Conservation (phyloP, 2,329 filamentous ascomycete genomes). For the Truncatella angustata region DNA sequence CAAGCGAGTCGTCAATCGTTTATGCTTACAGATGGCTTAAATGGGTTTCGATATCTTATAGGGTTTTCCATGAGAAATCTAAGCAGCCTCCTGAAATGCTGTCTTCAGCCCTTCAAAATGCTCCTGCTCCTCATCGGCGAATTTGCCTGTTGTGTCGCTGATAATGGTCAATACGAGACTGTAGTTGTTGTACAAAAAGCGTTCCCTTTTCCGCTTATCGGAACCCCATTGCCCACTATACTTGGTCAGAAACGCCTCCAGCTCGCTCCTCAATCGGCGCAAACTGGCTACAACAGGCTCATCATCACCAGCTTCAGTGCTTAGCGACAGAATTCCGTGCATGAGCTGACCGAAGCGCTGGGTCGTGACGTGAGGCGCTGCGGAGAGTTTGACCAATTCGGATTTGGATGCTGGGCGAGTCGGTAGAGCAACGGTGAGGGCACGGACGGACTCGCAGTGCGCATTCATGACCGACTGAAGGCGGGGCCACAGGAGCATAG, state of each 20-base stretch:
- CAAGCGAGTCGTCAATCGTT: no score
- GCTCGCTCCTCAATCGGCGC: conserved; percentile 72
- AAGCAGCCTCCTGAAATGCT: conserved; percentile 52
- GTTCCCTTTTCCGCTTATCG: conserved; percentile 76
- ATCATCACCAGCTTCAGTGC: conserved; percentile 88
- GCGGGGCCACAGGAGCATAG: conserved; percentile 94
- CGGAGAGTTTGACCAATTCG: conserved; percentile 62
- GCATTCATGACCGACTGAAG: conserved; percentile 92
- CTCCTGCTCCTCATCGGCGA: conserved; percentile 71
- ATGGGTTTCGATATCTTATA: no score
- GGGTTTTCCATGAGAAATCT: no score
- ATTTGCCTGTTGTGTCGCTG: conserved; percentile 69
- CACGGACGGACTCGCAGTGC: conserved; percentile 83
- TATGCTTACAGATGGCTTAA: no score
- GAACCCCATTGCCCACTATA: conserved; percentile 70
- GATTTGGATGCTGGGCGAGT: conserved; percentile 43
- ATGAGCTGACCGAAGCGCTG: conserved; percentile 94
- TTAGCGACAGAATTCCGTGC: conserved; percentile 79
- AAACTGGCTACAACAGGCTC: conserved; percentile 87
- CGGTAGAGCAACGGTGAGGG: conserved; percentile 52
- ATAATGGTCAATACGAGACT: conserved; percentile 93
- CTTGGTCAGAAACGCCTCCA: conserved; percentile 78
- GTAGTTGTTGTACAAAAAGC: conserved; percentile 96
- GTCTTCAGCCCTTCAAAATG: conserved; percentile 70
- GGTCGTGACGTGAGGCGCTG: conserved; percentile 86